A percentile compares a stretch with the other conserved stretches of the same genome.
Conservation (phyloP, 2,329 filamentous ascomycete genomes). For the Cercospora sp. region DNA sequence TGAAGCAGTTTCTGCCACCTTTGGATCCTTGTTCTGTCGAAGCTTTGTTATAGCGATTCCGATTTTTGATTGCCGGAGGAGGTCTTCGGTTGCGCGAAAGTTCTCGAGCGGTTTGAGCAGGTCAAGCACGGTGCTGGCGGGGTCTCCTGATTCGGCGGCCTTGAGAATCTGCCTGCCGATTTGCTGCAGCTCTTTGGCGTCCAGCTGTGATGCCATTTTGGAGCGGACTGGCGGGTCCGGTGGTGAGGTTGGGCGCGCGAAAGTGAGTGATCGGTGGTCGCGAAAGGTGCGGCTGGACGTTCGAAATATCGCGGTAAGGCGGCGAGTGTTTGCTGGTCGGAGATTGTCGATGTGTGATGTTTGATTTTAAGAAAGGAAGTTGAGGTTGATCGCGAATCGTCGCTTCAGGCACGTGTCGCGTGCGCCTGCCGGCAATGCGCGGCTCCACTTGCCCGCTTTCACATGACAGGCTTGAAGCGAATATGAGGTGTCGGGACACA, state of each 20-base stretch:
- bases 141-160: slow-evolving; percentile 72
- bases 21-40: slow-evolving; percentile 73
- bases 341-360: neutral
- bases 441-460: slow-evolving; percentile 4
- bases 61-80: slow-evolving; percentile 86
- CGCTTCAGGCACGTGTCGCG: neutral
- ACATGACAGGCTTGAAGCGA: neutral
- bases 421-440: neutral
- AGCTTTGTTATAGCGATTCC: slow-evolving; percentile 86
- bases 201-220: slow-evolving; percentile 56
- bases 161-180: slow-evolving; percentile 79
- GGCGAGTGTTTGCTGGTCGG: neutral
- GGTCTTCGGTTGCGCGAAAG: slow-evolving; percentile 81
- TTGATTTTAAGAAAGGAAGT: neutral
- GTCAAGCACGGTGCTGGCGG: slow-evolving; percentile 67
- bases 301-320: neutral
- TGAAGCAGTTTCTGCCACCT: slow-evolving; percentile 70
- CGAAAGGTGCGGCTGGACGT: neutral
- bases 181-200: slow-evolving; percentile 76
- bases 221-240: slow-evolving; percentile 14
- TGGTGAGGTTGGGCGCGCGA: neutral
- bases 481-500: neutral
- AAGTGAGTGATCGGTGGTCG: neutral
- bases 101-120: slow-evolving; percentile 79
- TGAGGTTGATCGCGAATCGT: neutral